Evolutionary conservation across 768 basidiomycete genomes (phyloP).

Genomic region (Tylopilus sp.): DNA sequence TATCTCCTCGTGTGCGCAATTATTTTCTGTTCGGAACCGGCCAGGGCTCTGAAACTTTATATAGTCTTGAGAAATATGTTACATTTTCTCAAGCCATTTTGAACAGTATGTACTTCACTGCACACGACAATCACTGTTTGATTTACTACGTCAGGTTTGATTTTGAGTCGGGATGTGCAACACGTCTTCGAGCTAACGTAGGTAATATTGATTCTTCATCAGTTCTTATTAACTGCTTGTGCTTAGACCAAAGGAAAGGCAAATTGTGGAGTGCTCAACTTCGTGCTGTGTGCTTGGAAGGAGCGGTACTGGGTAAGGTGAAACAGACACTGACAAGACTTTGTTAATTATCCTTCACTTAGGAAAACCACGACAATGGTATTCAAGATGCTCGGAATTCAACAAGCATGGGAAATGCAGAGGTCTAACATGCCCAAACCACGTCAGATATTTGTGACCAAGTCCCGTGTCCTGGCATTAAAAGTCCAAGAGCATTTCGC

Average conservation of each 20-base stretch:
- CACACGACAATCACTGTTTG: background rate
- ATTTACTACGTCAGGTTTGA: constrained; percentile 16
- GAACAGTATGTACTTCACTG: constrained; percentile 12
- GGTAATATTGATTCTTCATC: background rate
- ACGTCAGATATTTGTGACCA: constrained; percentile 70
- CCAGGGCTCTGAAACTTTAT: constrained; percentile 37
- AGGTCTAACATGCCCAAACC: constrained; percentile 39
- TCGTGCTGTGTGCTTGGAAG: constrained; percentile 68
- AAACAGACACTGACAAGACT: background rate
- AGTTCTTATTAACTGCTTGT: constrained; percentile 12
- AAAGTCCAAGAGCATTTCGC: constrained; percentile 69
- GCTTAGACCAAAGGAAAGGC: constrained; percentile 44
- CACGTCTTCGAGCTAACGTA: constrained; percentile 27
- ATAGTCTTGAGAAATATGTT: constrained; percentile 33
- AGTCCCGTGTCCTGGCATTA: constrained; percentile 57
- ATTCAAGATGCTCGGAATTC: constrained; percentile 69
- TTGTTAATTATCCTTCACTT: background rate
- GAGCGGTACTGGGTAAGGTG: constrained; percentile 66
- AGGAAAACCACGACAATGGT: constrained; percentile 79
- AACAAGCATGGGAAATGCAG: constrained; percentile 45
- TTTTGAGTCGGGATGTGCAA: constrained; percentile 24
- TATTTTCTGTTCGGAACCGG: background rate
- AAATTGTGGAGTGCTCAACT: constrained; percentile 53
- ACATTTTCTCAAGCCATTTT: constrained; percentile 28
- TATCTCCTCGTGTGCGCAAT: constrained; percentile 52